These are phyloP conservation scores for Saccharomyces eubayanus DNA, from an alignment of 805 yeast species.

Conservation along the genomic window DNA sequence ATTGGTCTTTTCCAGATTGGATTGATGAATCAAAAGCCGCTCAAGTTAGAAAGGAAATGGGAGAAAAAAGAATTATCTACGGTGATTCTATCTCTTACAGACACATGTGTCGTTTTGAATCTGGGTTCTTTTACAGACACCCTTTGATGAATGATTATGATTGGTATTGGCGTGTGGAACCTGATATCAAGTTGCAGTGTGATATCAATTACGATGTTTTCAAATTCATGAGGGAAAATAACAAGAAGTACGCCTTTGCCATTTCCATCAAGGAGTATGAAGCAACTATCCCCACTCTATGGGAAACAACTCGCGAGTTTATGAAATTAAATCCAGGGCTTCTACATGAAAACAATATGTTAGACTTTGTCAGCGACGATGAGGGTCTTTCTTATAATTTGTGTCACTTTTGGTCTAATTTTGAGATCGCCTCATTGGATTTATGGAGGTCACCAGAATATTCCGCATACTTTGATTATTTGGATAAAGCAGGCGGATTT, in stretches of 20 bases:
- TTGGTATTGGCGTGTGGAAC: constrained; percentile 94
- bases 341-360: constrained; percentile 51
- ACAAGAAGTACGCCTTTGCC: constrained; percentile 68
- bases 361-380: constrained; percentile 66
- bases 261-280: constrained; percentile 69
- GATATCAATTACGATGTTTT: constrained; percentile 76
- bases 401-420: constrained; percentile 90
- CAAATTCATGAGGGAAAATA: constrained; percentile 72
- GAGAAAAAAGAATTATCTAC: constrained; percentile 44
- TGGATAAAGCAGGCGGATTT: constrained; percentile 83
- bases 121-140: constrained; percentile 83
- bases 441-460: constrained; percentile 74
- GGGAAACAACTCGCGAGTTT: constrained; percentile 63
- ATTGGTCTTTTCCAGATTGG: constrained; percentile 84
- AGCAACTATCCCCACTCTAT: constrained; percentile 65
- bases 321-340: constrained; percentile 51
- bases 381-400: constrained; percentile 64
- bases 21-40: constrained; percentile 66
- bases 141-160: constrained; percentile 67
- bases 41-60: constrained; percentile 45
- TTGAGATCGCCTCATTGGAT: constrained; percentile 67
- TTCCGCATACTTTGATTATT: constrained; percentile 55
- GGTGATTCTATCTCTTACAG: constrained; percentile 65
- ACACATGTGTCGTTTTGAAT: constrained; percentile 89
- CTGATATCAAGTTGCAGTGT: constrained; percentile 71